Base-by-base conservation (phyloP, 192 early-diverging fungal species). In the Chytriomyces hyalinus region DNA sequence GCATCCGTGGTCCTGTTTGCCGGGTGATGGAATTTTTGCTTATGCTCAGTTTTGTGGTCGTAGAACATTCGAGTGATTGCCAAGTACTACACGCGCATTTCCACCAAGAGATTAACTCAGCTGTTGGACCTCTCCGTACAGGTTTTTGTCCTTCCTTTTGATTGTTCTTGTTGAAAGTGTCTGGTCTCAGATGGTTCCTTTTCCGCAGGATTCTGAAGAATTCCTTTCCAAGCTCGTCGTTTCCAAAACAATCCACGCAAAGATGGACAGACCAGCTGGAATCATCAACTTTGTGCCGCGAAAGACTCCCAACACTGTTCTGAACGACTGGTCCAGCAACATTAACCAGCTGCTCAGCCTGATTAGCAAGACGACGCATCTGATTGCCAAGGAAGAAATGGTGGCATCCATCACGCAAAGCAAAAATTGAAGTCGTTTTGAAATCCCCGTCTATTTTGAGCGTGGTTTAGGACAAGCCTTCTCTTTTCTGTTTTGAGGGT, bases 1-100 rank as follows among this genome's bases (percentile, higher is more conserved):
- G 4, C n/a, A 24, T 46, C 9, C 64, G 62, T 67, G 13, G 22
- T 80, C 0, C 1, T 72, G 17, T 3, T 51, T 66, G 49, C 48
- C 4, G 28, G 64, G 11, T 44, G 15, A 46, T 75, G 28, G 3
- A 49, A 22, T 48, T 22, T 8, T n/a, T 20, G 6, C 51, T 22
- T 4, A 9, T 6, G 15, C 43, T 77, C 59, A 78, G 45, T 69
- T 63, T 46, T 15, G 3, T 65, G 46, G 10, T 22, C 48, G 10
- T 48, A 89, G 90, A 99, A 99, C 83, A 92, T 98, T 72, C 93
- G 98, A 7, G 95, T 99, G 3, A 90, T 99, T 79, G 94, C 96
- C 51, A 93, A 94, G 79, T 99, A 98, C 84, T 99, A 99, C 79
- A 92, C 90, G 46, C 91, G 94, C 43, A 93, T 97, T 49, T 90